Percentiles rank a stretch among this genome's conserved stretches.
phyloP scores from a whole-genome alignment of 805 yeast genomes.

The Lachancea cidri region DNA sequence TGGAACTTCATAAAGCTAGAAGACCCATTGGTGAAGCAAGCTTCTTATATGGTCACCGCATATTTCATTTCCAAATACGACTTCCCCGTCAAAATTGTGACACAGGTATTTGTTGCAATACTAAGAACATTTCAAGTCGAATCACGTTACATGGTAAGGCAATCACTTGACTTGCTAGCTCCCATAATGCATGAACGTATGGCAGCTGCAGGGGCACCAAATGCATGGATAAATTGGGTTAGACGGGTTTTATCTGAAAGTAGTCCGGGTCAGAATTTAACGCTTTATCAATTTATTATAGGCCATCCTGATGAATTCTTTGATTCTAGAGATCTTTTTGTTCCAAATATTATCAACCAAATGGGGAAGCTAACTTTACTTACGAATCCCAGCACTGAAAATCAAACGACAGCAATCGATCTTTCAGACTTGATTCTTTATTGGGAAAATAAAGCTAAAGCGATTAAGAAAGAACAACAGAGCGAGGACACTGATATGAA shows the following conservation, averaged over 20 bases:
- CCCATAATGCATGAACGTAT: conserved; percentile 76
- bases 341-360: conserved; percentile 82
- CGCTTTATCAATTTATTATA: conserved; percentile 83
- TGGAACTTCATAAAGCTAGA: conserved; percentile 92
- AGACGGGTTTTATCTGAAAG: conserved; percentile 88
- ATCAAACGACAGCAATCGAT: conserved; percentile 82
- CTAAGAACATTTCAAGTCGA: conserved; percentile 82
- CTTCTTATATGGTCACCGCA: conserved; percentile 85
- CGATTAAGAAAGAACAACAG: conserved; percentile 10
- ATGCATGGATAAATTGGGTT: conserved; percentile 89
- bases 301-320: conserved; percentile 81
- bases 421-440: conserved; percentile 76
- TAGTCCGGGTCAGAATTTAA: conserved; percentile 77
- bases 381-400: conserved; percentile 73
- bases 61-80: conserved; percentile 83
- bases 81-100: conserved; percentile 81
- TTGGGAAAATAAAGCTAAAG: conserved; percentile 67
- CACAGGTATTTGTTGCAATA: conserved; percentile 88
- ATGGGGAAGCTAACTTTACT: conserved; percentile 84
- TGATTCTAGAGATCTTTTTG: conserved; percentile 81
- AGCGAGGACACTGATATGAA: conserved; percentile 19
- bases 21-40: conserved; percentile 83
- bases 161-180: conserved; percentile 82
- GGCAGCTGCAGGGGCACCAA: conserved; percentile 42
- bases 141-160: conserved; percentile 74